Evolutionary conservation across 2,329 filamentous ascomycete genomes (phyloP), one percentile per base, ranked within the genome.

Genomic region (Sporothrix dimorphospora): DNA sequence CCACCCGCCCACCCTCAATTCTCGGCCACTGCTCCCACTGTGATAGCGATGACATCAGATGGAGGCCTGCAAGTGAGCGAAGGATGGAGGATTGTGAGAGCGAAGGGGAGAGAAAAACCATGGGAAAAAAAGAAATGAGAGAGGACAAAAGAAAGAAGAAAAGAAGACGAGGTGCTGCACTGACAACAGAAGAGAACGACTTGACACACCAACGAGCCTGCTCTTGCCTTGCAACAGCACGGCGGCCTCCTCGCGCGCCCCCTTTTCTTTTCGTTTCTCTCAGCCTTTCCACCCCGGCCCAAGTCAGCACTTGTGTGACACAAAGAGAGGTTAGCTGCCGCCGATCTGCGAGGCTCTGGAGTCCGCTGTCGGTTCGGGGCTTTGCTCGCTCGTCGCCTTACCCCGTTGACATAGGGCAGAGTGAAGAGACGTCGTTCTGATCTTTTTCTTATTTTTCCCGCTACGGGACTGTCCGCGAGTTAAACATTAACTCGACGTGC

Each of bases 391-490:
- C 11, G 57, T 42, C 57, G 57, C 38, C 53, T 24, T 65, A 12
- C 59, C 38, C 38, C 55, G 55, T 21, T n/a, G 38, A 16, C 21
- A 24, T 63, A 27, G 38, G 38, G 59, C n/a, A 63, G 59, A 63
- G 16, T 38, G 45, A 30, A 9, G 8, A 21, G 42, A 38, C 11
- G 24, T 63, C 49, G 34, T 68, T 42, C 14, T 49, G 30, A 16
- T 24, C n/a, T 12, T 40, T 19, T 40, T 57, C n/a, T 49, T 12
- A 30, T 30, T 55, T 55, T 68, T 71, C 70, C 74, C 71, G 45
- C 73, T 24, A 72, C 71, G 66, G 70, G 74, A 69, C 72, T 67
- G 73, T 63, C 73, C 73, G 73, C n/a, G 55, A 63, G 49, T 49
- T 49, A 34, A 53, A 69, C 27, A 21, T 55, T 69, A 49, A 34